Conservation (phyloP, 371 early-diverging fungal genomes). For the Umbelopsis sp. region DNA sequence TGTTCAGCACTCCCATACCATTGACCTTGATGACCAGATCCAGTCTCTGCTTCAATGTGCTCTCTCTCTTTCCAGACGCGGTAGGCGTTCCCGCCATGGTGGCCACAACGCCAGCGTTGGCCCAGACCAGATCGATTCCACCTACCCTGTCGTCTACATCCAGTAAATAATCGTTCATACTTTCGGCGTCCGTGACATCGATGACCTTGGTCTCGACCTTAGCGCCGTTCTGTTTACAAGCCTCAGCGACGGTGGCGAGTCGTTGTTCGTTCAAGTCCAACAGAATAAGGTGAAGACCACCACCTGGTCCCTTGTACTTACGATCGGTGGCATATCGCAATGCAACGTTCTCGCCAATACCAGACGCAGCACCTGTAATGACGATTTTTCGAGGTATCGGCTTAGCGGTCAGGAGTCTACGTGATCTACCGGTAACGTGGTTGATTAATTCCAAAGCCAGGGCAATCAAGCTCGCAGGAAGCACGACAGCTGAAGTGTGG, state of each 20-base stretch:
- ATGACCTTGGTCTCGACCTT: slow-evolving; percentile 19
- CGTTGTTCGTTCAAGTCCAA: slow-evolving; percentile 17
- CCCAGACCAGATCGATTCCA: slow-evolving; percentile 18
- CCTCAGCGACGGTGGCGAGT: slow-evolving; percentile 16
- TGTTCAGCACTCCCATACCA: slow-evolving; percentile 19
- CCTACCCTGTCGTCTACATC: slow-evolving; percentile 20
- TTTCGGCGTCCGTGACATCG: slow-evolving; percentile 16
- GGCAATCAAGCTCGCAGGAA: slow-evolving; percentile 15
- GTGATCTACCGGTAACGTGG: slow-evolving; percentile 9
- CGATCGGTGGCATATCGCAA: slow-evolving; percentile 5
- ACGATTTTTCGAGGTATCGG: slow-evolving; percentile 20
- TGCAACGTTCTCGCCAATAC: slow-evolving; percentile 20
- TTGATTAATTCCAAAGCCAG: slow-evolving; percentile 12
- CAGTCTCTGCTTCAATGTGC: slow-evolving; percentile 17
- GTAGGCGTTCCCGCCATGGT: slow-evolving; percentile 5
- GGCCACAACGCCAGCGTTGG: slow-evolving; percentile 22
- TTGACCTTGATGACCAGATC: slow-evolving; percentile 20
- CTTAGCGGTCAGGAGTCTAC: slow-evolving; percentile 2
- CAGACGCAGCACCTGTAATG: slow-evolving; percentile 22
- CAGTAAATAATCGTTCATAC: slow-evolving; percentile 19
- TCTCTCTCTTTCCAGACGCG: not conserved
- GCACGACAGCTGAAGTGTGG: slow-evolving; percentile 14
- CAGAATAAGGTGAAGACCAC: slow-evolving; percentile 3
- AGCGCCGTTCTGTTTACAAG: slow-evolving; percentile 10
- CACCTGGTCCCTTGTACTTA: slow-evolving; percentile 9